A percentile compares a stretch with the other conserved stretches of the same genome.
phyloP scores from a whole-genome alignment of 164 flowering plant species.

The Tinospora cordifolia region DNA sequence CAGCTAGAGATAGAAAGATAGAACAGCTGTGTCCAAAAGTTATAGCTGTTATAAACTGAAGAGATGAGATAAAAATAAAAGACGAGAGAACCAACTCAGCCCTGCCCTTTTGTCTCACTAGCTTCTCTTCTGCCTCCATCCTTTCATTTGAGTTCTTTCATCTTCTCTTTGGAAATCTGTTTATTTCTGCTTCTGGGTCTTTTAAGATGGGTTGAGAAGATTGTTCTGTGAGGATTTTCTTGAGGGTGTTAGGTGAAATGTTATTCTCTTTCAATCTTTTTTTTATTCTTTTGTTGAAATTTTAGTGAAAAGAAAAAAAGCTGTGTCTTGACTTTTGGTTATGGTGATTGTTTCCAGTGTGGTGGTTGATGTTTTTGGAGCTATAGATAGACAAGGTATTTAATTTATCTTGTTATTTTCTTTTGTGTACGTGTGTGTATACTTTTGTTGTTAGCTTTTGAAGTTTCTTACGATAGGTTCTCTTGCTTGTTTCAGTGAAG shows the following conservation, averaged over 20 bases:
- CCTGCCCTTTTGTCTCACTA: slow-evolving; percentile 6
- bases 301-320: neutral
- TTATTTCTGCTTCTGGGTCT: neutral
- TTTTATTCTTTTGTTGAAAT: no score
- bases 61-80: neutral
- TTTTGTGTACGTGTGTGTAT: no score
- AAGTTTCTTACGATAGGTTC: neutral
- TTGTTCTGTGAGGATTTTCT: no score
- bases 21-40: no score
- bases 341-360: neutral
- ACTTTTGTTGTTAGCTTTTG: neutral
- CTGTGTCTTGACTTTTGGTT: neutral
- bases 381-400: neutral
- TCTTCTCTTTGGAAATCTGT: no score
- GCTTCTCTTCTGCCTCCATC: neutral
- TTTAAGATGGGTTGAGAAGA: slow-evolving; percentile 6
- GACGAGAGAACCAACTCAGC: neutral
- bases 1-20: slow-evolving; percentile 5
- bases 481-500: neutral
- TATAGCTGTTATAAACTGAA: no score
- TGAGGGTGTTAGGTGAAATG: no score
- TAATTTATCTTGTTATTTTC: neutral
- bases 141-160: neutral
- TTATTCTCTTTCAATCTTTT: no score
- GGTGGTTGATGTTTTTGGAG: neutral